Percentiles rank a stretch among this genome's conserved stretches.
Evolutionary conservation across 148 eudicot genomes (phyloP).

Genomic region (Silene uniflora): DNA sequence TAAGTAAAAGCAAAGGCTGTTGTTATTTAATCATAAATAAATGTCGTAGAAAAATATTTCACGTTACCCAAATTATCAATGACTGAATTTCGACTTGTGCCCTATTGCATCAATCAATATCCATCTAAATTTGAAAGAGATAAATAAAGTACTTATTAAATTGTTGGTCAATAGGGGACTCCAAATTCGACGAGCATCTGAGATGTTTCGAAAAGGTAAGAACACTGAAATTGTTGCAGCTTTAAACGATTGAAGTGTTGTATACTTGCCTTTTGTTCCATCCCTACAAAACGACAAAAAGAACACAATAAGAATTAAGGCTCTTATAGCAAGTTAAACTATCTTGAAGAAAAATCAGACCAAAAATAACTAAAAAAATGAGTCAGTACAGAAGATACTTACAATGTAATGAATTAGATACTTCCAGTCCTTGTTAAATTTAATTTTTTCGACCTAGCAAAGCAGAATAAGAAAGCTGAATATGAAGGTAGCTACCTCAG

Average conservation of each 20-base stretch:
- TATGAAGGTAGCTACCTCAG: constrained; percentile 10
- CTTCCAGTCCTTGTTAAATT: constrained; percentile 11
- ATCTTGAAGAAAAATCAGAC: background rate
- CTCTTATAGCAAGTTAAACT: background rate
- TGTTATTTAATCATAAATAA: background rate
- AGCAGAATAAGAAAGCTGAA: constrained; percentile 8
- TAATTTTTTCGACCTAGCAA: constrained; percentile 17
- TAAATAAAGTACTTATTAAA: constrained; percentile 18
- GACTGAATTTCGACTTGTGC: background rate
- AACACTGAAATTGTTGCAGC: constrained; percentile 8
- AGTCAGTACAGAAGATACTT: constrained; percentile 2
- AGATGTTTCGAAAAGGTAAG: constrained; percentile 10
- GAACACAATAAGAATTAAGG: background rate
- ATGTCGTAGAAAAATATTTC: background rate
- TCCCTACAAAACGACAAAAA: constrained; percentile 2
- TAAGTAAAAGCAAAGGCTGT: background rate
- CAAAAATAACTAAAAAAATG: background rate
- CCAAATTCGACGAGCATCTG: constrained; percentile 17
- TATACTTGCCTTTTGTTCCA: constrained; percentile 19
- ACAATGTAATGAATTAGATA: constrained; percentile 15
- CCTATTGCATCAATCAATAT: background rate
- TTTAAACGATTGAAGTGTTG: constrained; percentile 6
- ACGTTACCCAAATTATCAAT: background rate
- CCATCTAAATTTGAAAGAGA: constrained; percentile 10
- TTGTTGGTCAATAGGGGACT: constrained; percentile 5